Evolutionary conservation across 2,329 filamentous ascomycete genomes (phyloP).

Genomic region (Fusarium cicatricum): DNA sequence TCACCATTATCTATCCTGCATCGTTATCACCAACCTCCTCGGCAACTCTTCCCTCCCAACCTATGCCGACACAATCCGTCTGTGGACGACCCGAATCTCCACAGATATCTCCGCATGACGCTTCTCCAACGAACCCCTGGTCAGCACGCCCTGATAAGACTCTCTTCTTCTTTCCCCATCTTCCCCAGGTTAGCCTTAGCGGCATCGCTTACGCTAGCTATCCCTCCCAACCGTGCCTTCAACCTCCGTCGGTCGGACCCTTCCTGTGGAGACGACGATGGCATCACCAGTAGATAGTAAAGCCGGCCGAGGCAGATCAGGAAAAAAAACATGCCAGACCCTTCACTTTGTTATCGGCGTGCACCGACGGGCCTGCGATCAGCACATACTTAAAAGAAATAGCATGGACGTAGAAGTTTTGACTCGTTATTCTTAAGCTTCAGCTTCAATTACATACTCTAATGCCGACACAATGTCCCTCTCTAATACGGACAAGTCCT

Average conservation of each 20-base stretch:
- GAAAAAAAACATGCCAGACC: too few species aligned
- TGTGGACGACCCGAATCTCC: background rate
- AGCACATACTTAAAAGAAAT: background rate
- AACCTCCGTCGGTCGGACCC: background rate
- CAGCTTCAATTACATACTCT: background rate
- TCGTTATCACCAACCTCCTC: background rate
- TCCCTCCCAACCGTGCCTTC: too few species aligned
- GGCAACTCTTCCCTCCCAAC: background rate
- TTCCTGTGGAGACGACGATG: background rate
- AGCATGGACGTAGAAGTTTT: background rate
- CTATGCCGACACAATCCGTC: background rate
- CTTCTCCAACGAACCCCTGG: background rate
- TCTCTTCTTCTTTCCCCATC: too few species aligned
- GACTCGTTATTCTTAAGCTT: background rate
- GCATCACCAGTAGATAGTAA: too few species aligned
- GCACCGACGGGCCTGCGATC: background rate
- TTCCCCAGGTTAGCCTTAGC: constrained; percentile 8
- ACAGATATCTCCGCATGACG: background rate
- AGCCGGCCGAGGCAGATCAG: too few species aligned
- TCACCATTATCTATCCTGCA: background rate
- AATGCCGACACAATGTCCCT: too few species aligned
- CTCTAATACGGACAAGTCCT: constrained; percentile 1
- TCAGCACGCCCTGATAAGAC: too few species aligned
- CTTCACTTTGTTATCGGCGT: background rate
- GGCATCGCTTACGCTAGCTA: constrained; percentile 9